These are phyloP conservation scores for Candolleomyces efflorescens DNA, from an alignment of 768 basidiomycete species.

Conservation along the genomic window DNA sequence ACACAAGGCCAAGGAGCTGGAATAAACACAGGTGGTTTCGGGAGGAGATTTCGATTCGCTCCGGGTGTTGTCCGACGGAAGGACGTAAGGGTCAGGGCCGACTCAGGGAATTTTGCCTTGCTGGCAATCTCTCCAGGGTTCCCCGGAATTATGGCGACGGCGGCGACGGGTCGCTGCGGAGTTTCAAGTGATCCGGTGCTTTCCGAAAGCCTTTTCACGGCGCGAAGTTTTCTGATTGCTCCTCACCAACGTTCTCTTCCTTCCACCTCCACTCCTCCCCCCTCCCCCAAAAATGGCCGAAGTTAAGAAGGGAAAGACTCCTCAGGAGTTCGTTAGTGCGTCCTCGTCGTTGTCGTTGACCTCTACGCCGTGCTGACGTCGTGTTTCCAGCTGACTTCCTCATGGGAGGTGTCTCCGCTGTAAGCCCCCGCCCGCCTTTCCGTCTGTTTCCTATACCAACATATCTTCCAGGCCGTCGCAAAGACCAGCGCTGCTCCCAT, in stretches of 20 bases:
- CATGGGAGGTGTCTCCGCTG: constrained; percentile 95
- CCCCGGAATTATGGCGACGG: too few relatives aligned
- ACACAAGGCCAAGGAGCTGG: too few relatives aligned
- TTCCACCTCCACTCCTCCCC: constrained; percentile 42
- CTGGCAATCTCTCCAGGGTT: too few relatives aligned
- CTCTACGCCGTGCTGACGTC: constrained; percentile 10
- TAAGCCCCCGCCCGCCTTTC: constrained; percentile 31
- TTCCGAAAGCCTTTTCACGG: constrained; percentile 42
- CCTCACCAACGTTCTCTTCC: constrained; percentile 24
- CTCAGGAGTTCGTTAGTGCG: constrained; percentile 86
- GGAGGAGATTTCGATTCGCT: too few relatives aligned
- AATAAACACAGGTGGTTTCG: too few relatives aligned
- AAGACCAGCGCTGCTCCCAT: constrained; percentile 99
- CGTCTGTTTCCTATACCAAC: constrained; percentile 12
- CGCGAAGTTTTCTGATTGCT: constrained; percentile 42
- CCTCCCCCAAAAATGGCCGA: constrained; percentile 73
- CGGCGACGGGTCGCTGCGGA: constrained; percentile 33
- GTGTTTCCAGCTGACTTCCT: constrained; percentile 75
- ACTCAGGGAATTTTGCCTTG: too few relatives aligned
- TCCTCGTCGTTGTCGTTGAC: constrained; percentile 11
- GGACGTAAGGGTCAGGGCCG: too few relatives aligned
- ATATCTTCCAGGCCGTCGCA: constrained; percentile 74
- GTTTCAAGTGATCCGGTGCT: constrained; percentile 43
- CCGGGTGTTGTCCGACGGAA: too few relatives aligned
- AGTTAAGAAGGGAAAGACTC: constrained; percentile 78